Conservation (phyloP, 352 stramenopile genomes). For the Phytophthora pseudosyringae region DNA sequence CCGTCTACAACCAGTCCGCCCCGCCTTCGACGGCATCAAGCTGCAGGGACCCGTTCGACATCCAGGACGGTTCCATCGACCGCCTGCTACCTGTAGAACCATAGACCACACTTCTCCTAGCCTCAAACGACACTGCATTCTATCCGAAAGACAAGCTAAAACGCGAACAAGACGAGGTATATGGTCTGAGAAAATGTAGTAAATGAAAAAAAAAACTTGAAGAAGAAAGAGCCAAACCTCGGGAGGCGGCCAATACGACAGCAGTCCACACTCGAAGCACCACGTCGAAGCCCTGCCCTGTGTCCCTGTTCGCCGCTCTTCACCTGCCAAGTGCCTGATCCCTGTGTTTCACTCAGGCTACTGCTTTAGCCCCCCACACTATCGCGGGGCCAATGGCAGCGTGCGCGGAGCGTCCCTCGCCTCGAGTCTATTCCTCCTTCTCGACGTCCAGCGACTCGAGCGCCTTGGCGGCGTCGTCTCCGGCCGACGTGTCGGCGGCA, state of each 20-base stretch:
- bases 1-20: conserved; percentile 75
- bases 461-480: conserved; percentile 93
- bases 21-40: conserved; percentile 40
- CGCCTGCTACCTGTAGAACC: conserved; percentile 18
- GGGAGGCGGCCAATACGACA: conserved; percentile 4
- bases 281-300: not conserved
- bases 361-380: not conserved
- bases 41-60: conserved; percentile 42
- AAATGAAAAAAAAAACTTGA: conserved; percentile 39
- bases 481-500: conserved; percentile 90
- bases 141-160: conserved; percentile 21
- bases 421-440: conserved; percentile 79
- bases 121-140: conserved; percentile 2
- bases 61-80: conserved; percentile 28
- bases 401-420: conserved; percentile 1
- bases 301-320: conserved; percentile 1
- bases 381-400: not conserved
- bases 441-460: conserved; percentile 92
- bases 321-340: conserved; percentile 10
- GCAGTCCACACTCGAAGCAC: not conserved
- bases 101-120: not conserved
- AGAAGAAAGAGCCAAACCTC: conserved; percentile 24
- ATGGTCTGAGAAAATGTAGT: conserved; percentile 39
- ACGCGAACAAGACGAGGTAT: conserved; percentile 29
- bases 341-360: not conserved